Evolutionary conservation across 106 monocot genomes (phyloP), one percentile per base, ranked within the genome.

Genomic region (Apostasia shenzhenica): DNA sequence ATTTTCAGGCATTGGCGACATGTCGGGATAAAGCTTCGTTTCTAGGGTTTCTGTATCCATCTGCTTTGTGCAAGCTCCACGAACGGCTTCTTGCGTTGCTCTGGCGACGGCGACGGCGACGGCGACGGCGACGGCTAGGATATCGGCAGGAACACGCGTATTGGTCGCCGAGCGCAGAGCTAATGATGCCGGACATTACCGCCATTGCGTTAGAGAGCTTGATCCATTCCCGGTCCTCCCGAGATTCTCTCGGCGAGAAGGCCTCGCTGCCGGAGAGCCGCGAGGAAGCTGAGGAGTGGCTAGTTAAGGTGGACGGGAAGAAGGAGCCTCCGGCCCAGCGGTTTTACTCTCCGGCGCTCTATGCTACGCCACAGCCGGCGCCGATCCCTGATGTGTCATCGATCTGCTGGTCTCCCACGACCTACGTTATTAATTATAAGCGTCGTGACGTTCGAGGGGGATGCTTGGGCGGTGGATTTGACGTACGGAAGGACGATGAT

Each of bases 311-410:
- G 26, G 48, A 14, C 4, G 7, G 3, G 37, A 12, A 14, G 45
- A 45, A 2, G 13, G 40, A 41, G 40, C 13, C 59, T 1, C 5
- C 59, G 8, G 6, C 41, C 5, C 59, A 46, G 62, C 62, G 45
- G 45, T 63, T n/a, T 14, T 65, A 65, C 37, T 26, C 46, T 48
- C 65, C 65, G 65, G 46, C 65, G 2, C 65, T 65, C 2, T 65
- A 65, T 65, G 48, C 47, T 0, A 48, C 48, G 65, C 65, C 65
- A 5, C 8, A n/a, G 37, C 65, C 37, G 11, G 65, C 7, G 14
- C 65, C 46, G 48, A 65, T 65, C 14, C 65, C 65, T 14, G 65
- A 65, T 65, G 48, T 48, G 47, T 65, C 65, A 6, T 65, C 48
- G 8, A 49, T 65, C 8, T n/a, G 5, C 37, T 48, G 1, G 47